Evolutionary conservation across 192 early-diverging fungal species (phyloP).

Genomic region (Phlyctochytrium bullatum): DNA sequence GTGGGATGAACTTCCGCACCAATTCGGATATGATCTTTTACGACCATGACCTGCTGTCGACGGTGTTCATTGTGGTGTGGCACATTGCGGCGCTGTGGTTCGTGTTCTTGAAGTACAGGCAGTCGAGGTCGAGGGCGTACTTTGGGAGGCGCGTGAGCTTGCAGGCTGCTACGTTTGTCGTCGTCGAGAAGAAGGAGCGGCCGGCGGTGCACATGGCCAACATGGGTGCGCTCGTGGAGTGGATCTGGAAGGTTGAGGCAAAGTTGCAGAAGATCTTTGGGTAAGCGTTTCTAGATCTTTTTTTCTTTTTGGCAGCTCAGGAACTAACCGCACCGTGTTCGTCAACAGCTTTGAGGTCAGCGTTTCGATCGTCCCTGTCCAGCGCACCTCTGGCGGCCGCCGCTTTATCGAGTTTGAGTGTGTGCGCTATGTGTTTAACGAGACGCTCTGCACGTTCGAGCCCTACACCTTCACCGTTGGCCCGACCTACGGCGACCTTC

Average conservation of each 20-base stretch:
- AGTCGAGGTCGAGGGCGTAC: conserved; percentile 58
- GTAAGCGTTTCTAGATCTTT: background rate
- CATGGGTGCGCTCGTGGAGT: conserved; percentile 32
- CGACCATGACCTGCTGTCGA: conserved; percentile 55
- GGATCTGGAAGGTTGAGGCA: conserved; percentile 27
- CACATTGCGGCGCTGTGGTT: conserved; percentile 69
- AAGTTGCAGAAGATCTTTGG: background rate
- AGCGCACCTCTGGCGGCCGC: conserved; percentile 45
- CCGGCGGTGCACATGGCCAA: conserved; percentile 25
- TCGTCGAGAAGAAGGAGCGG: conserved; percentile 28
- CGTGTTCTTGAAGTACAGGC: conserved; percentile 43
- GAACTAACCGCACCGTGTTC: background rate
- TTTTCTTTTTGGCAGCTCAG: background rate
- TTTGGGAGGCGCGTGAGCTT: conserved; percentile 56
- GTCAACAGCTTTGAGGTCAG: conserved; percentile 24
- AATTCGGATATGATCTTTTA: conserved; percentile 48
- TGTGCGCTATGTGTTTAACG: conserved; percentile 69
- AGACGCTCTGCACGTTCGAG: conserved; percentile 46
- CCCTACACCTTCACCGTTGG: conserved; percentile 62
- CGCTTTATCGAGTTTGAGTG: conserved; percentile 71
- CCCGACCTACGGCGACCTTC: conserved; percentile 35
- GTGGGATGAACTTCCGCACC: conserved; percentile 42
- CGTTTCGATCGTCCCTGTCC: conserved; percentile 29
- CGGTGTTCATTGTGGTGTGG: conserved; percentile 72
- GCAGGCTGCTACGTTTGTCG: conserved; percentile 21